phyloP scores from a whole-genome alignment of 2,329 filamentous ascomycete species.

The Phyllosticta ampelicida region DNA sequence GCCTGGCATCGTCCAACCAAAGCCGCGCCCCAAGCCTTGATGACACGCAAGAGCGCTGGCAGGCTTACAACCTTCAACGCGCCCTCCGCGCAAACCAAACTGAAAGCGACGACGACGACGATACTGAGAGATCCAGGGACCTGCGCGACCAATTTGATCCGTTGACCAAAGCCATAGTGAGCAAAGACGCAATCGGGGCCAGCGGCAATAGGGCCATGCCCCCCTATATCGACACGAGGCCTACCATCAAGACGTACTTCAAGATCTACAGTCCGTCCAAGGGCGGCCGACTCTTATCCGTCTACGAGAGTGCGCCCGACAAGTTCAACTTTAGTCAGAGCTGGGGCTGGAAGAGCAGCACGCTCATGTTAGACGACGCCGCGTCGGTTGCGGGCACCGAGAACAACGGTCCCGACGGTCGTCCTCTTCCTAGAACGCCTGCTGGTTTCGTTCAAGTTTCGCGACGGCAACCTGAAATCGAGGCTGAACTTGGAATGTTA shows the following conservation, averaged over 20 bases:
- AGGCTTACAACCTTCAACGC: no score
- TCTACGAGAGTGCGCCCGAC: slow-evolving; percentile 49
- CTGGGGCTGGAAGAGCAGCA: slow-evolving; percentile 52
- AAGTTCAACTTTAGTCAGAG: slow-evolving; percentile 50
- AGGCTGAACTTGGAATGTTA: not conserved
- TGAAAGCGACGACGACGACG: no score
- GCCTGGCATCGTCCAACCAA: not conserved
- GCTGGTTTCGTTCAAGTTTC: not conserved
- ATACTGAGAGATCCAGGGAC: no score
- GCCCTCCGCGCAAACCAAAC: no score
- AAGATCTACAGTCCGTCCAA: slow-evolving; percentile 51
- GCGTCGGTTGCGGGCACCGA: slow-evolving; percentile 24
- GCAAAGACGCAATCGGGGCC: no score
- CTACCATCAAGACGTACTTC: slow-evolving; percentile 51
- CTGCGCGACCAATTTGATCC: no score
- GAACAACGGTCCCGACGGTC: slow-evolving; percentile 4
- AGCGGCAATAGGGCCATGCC: slow-evolving; percentile 31
- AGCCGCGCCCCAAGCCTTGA: not conserved
- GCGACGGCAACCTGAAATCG: not conserved
- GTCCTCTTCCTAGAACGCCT: not conserved
- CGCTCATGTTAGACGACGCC: slow-evolving; percentile 44
- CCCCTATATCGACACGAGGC: slow-evolving; percentile 43
- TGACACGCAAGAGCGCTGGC: no score
- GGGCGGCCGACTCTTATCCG: slow-evolving; percentile 46
- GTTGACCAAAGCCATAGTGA: no score